These are phyloP conservation scores for Penicillium sp. DNA, from an alignment of 2,329 filamentous ascomycete genomes.

Conservation along the genomic window DNA sequence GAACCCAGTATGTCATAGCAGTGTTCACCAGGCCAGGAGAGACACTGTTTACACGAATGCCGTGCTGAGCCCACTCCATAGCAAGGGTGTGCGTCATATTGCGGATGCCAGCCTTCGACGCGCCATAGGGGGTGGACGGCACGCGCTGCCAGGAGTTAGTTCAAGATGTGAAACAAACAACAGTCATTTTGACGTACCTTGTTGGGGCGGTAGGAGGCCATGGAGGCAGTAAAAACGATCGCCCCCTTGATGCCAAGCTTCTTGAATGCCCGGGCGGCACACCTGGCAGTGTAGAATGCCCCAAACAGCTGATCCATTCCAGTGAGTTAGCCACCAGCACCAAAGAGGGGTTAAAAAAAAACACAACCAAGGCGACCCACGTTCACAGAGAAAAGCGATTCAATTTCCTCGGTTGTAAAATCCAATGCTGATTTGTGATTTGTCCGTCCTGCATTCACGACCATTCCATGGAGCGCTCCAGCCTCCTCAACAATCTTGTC, in stretches of 20 bases:
- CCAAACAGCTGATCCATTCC: slow-evolving; percentile 18
- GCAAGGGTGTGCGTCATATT: slow-evolving; percentile 35
- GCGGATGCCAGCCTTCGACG: slow-evolving; percentile 44
- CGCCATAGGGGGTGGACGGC: slow-evolving; percentile 50
- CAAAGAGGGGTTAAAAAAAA: neutral
- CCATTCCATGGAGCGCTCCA: slow-evolving; percentile 52
- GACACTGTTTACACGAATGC: slow-evolving; percentile 41
- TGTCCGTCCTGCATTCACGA: slow-evolving; percentile 53
- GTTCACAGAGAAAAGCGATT: slow-evolving; percentile 47
- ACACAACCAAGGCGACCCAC: slow-evolving; percentile 41
- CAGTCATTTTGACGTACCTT: slow-evolving; percentile 2
- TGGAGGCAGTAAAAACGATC: slow-evolving; percentile 48
- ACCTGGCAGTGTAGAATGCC: slow-evolving; percentile 26
- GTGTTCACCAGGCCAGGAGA: slow-evolving; percentile 44
- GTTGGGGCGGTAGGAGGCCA: slow-evolving; percentile 51
- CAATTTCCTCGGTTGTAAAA: slow-evolving; percentile 51
- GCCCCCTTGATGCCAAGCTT: slow-evolving; percentile 37
- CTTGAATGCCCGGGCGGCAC: slow-evolving; percentile 37
- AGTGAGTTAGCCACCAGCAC: neutral
- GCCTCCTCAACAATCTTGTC: slow-evolving; percentile 47
- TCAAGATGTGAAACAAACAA: neutral
- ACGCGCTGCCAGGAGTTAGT: slow-evolving; percentile 28
- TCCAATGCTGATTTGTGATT: slow-evolving; percentile 56
- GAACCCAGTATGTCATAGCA: slow-evolving; percentile 44
- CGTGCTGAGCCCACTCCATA: slow-evolving; percentile 50